Base-by-base conservation (phyloP, 2,329 filamentous ascomycete species). In the Fusarium miscanthi region DNA sequence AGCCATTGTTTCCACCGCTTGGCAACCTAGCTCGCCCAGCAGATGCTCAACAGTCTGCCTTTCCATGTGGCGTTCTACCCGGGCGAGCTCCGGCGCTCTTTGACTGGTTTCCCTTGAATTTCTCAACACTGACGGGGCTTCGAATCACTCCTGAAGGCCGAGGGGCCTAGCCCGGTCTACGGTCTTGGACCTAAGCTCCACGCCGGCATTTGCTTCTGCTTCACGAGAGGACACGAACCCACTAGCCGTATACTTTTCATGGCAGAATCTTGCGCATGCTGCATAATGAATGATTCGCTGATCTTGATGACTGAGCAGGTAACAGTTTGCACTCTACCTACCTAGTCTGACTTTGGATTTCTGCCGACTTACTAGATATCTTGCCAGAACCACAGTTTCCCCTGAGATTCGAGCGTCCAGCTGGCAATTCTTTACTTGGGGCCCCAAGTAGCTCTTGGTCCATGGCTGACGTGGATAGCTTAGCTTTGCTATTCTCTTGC, bases 101-200 rank as follows among this genome's bases (percentile, higher is more conserved):
- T 52, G 23, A 75, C 62, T 67, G 74, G 71, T 31, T 51, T 56
- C 46, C 59, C 48, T 53, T 27, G 40, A 31, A 57, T 37, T 37
- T 42, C 54, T 43, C 37, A 48, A 54, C 53, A 48, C 57, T 59
- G 63, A 66, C 51, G 51, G 67, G 49, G 57, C 43, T 68, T 68
- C 56, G 69, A 74, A 66, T 66, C 74, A 74, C 57, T 68, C 53
- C 61, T 31, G 57, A 68, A 64, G 72, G 73, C 48, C 75, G 40
- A 75, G 73, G 69, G 70, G 74, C 48, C 75, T 45, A 76, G 76
- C 61, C 73, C 64, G 46, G 70, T 70, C 74, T 67, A 74, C 61
- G 37, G 51, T 59, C 60, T 62, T 65, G 58, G 63, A 41, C 40
- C 59, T 53, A 54, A 63, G 48, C 48, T 45, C 33, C 49, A 58